phyloP scores from a whole-genome alignment of 1,284 basidiomycete genomes.

The Puccinia coronata region DNA sequence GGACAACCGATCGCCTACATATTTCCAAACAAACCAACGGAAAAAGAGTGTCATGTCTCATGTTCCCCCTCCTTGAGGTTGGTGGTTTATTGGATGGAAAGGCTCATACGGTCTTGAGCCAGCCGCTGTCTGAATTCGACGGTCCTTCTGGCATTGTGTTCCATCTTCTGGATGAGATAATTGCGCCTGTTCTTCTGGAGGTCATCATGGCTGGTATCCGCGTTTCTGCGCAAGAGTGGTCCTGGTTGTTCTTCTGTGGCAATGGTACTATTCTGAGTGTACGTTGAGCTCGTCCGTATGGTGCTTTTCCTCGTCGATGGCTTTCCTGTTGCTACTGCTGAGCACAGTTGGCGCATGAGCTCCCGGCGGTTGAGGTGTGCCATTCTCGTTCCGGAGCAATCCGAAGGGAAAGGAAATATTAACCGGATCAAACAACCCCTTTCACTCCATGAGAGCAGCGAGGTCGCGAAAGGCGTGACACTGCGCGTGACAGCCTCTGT shows the following conservation, averaged over 20 bases:
- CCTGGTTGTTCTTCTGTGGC: neutral
- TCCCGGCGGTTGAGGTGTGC: too few relatives aligned
- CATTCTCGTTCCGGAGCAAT: too few relatives aligned
- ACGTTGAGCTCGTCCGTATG: neutral
- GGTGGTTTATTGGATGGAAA: neutral
- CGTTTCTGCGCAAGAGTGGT: too few relatives aligned
- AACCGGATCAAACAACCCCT: too few relatives aligned
- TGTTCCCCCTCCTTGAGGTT: neutral
- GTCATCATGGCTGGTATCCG: neutral
- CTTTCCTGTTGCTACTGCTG: neutral
- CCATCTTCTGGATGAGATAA: constrained; percentile 4
- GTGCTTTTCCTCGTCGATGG: neutral
- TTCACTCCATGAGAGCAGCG: too few relatives aligned
- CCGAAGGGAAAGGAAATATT: too few relatives aligned
- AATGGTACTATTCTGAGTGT: neutral
- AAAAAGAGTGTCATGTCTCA: neutral
- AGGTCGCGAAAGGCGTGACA: too few relatives aligned
- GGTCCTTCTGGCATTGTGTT: constrained; percentile 7
- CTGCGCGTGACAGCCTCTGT: too few relatives aligned
- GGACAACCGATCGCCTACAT: constrained; percentile 68
- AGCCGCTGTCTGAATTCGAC: constrained; percentile 18
- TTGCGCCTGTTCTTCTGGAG: neutral
- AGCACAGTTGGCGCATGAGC: too few relatives aligned
- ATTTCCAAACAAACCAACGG: neutral
- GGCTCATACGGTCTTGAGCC: constrained; percentile 11